Base-by-base conservation (phyloP, 2,329 filamentous ascomycete species). In the Thielaviopsis populi region DNA sequence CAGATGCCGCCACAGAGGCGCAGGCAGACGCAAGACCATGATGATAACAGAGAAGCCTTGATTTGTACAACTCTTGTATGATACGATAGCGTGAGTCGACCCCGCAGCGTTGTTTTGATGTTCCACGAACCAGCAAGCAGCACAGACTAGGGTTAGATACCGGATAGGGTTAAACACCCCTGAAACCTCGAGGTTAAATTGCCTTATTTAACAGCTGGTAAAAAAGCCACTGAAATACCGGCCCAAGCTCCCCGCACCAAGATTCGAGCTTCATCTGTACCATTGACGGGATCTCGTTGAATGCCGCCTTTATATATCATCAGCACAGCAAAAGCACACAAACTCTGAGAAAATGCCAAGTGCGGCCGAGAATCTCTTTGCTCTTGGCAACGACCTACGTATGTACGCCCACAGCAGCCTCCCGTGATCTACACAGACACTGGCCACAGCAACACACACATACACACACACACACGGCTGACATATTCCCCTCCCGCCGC, bases 341-440 rank as follows among this genome's bases (percentile, higher is more conserved):
- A 17, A n/a, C n/a, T 19, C 19, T 2, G 19, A 63, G 10, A 30
- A 66, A 30, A 66, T 66, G 65, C 40, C 53, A 4, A 40, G 40
- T 17, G 53, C 56, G 27, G 60, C 56, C 6, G 27, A 53, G 30
- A 64, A 61, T 22, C 48, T 64, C 66, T 73, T 79, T 59, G 73
- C 73, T 65, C 80, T 80, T 66, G 75, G 75, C 46, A 77, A 76
- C 22, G 77, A 80, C 66, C 73, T 75, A 30, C 73, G 79, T 80
- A 73, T 64, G 73, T 69, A 27, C 43, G 11, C 22, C 15, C 46
- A 22, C 7, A 50, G 11, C 22, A 10, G 19, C 24, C 19, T 50
- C 13, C 46, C 10, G 4, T 37, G 33, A 37, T 37, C n/a, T n/a
- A n/a, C n/a, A n/a, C n/a, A n/a, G n/a, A n/a, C n/a, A n/a, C n/a